Evolutionary conservation across 1,284 basidiomycete species (phyloP).

Genomic region (Acaromyces ingoldii): DNA sequence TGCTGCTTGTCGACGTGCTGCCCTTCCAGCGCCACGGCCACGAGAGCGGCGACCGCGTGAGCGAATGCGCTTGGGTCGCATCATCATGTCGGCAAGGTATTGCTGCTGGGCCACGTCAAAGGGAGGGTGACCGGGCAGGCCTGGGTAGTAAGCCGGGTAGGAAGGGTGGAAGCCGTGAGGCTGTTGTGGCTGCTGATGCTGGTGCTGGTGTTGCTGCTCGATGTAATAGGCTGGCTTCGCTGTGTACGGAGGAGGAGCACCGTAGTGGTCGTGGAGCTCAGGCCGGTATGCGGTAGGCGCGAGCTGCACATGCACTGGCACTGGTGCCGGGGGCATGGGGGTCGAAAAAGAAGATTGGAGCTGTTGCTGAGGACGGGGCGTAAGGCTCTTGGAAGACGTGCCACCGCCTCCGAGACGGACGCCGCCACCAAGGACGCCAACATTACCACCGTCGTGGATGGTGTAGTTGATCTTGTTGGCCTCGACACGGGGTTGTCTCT

Average conservation of each 20-base stretch:
- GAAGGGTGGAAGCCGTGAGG: no score
- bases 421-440: constrained; percentile 40
- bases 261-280: not conserved
- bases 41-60: constrained; percentile 30
- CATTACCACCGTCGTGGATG: constrained; percentile 40
- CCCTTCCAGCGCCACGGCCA: constrained; percentile 34
- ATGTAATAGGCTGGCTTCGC: no score
- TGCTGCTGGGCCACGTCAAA: constrained; percentile 7
- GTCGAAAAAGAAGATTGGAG: no score
- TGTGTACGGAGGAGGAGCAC: not conserved
- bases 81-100: no score
- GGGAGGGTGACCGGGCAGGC: not conserved
- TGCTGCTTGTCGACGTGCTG: constrained; percentile 31
- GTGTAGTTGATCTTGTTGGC: constrained; percentile 23
- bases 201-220: no score
- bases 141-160: no score
- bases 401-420: constrained; percentile 25
- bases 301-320: not conserved
- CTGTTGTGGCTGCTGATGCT: no score
- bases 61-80: constrained; percentile 12
- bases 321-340: not conserved
- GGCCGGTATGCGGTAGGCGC: not conserved
- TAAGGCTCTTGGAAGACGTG: no score
- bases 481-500: not conserved
- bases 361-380: not conserved